phyloP scores from a whole-genome alignment of 495 filamentous ascomycete species.

The Podospora tetraspora region DNA sequence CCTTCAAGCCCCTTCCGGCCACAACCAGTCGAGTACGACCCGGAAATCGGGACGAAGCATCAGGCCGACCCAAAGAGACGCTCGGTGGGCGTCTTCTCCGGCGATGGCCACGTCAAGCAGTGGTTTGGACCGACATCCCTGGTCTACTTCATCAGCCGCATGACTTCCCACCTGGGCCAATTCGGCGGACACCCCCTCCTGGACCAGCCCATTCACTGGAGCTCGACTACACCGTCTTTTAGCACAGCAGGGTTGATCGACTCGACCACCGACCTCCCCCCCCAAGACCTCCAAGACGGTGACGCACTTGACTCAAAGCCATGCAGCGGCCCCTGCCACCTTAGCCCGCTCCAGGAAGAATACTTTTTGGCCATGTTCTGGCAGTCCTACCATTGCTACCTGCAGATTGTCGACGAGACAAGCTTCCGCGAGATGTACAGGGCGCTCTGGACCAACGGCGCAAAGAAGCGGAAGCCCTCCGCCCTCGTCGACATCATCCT shows the following conservation, averaged over 20 bases:
- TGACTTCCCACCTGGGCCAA: constrained; percentile 30
- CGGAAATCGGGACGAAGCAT: constrained; percentile 9
- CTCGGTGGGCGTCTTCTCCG: constrained; percentile 28
- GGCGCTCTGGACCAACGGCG: constrained; percentile 39
- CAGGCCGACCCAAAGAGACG: constrained; percentile 11
- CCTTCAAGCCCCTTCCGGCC: background rate
- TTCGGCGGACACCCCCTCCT: constrained; percentile 29
- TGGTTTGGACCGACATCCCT: constrained; percentile 40
- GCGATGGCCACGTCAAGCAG: constrained; percentile 24
- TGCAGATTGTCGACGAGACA: constrained; percentile 42
- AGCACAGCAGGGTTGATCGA: background rate
- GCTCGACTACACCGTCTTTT: background rate
- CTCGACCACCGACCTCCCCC: background rate
- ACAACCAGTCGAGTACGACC: background rate
- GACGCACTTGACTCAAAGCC: background rate
- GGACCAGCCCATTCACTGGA: constrained; percentile 15
- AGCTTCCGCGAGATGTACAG: constrained; percentile 46
- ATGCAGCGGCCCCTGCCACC: constrained; percentile 6
- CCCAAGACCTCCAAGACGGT: background rate
- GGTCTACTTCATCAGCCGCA: constrained; percentile 37
- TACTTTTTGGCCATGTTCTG: constrained; percentile 46
- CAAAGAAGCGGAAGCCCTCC: constrained; percentile 39
- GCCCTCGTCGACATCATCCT: constrained; percentile 52
- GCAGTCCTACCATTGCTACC: constrained; percentile 41
- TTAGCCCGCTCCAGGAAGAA: constrained; percentile 42